phyloP scores from a whole-genome alignment of 1,284 basidiomycete species.

The Stereum hirsutum region DNA sequence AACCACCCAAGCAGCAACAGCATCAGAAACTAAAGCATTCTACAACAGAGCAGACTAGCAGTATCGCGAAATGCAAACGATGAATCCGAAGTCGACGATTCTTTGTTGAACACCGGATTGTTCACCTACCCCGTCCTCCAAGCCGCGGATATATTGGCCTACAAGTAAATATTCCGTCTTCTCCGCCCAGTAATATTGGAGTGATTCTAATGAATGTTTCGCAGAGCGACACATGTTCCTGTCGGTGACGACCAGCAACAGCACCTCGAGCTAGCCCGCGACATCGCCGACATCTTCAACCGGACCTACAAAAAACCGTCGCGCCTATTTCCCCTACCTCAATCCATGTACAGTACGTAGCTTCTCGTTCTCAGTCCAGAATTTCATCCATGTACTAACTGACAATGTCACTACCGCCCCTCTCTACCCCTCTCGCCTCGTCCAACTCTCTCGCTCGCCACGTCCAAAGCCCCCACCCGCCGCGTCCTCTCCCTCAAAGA shows the following conservation, averaged over 20 bases:
- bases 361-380: background rate
- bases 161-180: constrained; percentile 42
- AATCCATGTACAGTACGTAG: constrained; percentile 59
- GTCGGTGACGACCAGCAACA: constrained; percentile 95
- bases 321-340: constrained; percentile 68
- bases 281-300: constrained; percentile 83
- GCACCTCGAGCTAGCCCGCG: constrained; percentile 83
- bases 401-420: too few species aligned
- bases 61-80: constrained; percentile 65
- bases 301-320: constrained; percentile 36
- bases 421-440: too few species aligned
- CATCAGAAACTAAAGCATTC: too few species aligned
- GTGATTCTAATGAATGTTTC: background rate
- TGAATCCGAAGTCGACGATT: constrained; percentile 75
- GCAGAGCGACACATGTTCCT: constrained; percentile 84
- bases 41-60: constrained; percentile 72
- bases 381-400: background rate
- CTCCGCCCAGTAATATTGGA: background rate
- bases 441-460: too few species aligned
- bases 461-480: constrained; percentile 55
- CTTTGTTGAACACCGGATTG: constrained; percentile 74
- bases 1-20: too few species aligned
- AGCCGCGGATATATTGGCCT: constrained; percentile 87
- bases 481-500: constrained; percentile 82
- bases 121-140: constrained; percentile 92